Evolutionary conservation across 495 filamentous ascomycete genomes (phyloP), one percentile per base, ranked within the genome.

Genomic region (Annulohypoxylon nitens): DNA sequence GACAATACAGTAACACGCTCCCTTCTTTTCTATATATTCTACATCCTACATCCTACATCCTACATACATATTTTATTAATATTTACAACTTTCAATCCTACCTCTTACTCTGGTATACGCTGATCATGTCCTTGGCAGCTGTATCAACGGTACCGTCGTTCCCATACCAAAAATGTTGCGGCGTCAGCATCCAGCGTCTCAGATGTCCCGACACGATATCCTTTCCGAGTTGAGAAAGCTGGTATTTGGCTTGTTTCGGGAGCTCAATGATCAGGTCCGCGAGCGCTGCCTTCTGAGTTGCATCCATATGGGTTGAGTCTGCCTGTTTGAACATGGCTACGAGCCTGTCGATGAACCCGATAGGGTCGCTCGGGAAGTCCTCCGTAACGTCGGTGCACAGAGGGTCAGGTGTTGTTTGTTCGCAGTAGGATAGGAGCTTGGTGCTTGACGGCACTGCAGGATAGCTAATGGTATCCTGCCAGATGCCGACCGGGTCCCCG

Each of bases 161-260:
- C 4, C 74, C 74, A 12, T 76, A 76, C 70, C 70, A 74, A 30
- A 76, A 76, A n/a, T 76, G 74, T 45, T 76, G 16, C 41, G 74
- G 74, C 12, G 70, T 76, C n/a, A 76, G 47, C 66, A 76, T 67
- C 74, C 74, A 76, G 4, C 74, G 66, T 45, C 66, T 58, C 11
- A 76, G 14, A 66, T 74, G 64, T 16, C 74, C 74, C 3, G 50
- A 18, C 3, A 63, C 5, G 20, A 75, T 66, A 43, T 77, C 75
- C 33, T 41, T 69, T 11, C 39, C 71, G 7, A 77, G 71, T 16
- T 69, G 48, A 5, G 37, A 47, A 12, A 77, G 25, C 26, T 75
- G 23, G n/a, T 25, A 14, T 10, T 62, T 11, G 1, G 71, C 71
- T 53, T 77, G 71, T 34, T 64, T 69, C 10, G 71, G 75, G 2